phyloP scores from a whole-genome alignment of 2,329 filamentous ascomycete species.

The Pseudofabraea citricarpa region DNA sequence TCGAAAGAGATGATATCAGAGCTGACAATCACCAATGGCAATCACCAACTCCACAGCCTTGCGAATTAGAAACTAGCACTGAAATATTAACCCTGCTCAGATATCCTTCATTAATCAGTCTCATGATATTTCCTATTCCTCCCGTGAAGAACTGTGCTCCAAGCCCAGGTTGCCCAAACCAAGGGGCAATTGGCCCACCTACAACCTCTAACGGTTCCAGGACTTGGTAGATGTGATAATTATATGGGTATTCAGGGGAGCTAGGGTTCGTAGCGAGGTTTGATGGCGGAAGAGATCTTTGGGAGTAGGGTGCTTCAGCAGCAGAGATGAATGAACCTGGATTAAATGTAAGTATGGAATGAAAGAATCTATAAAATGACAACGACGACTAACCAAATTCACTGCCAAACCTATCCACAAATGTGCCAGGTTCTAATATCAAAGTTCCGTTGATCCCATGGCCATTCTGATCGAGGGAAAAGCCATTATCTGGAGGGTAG shows the following conservation, averaged over 20 bases:
- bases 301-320: constrained; percentile 40
- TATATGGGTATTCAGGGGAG: constrained; percentile 34
- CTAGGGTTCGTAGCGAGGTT: constrained; percentile 35
- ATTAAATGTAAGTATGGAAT: neutral
- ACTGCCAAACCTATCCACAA: constrained; percentile 43
- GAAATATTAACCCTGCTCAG: constrained; percentile 25
- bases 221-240: constrained; percentile 45
- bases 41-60: neutral
- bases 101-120: constrained; percentile 29
- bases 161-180: constrained; percentile 46
- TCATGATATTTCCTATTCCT: constrained; percentile 20
- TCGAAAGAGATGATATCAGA: too few species aligned
- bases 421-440: constrained; percentile 34
- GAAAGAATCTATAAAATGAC: neutral
- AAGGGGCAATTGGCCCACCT: constrained; percentile 41
- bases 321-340: constrained; percentile 35
- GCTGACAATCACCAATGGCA: neutral
- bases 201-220: constrained; percentile 33
- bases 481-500: constrained; percentile 40
- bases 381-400: constrained; percentile 28
- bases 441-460: constrained; percentile 36
- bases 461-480: constrained; percentile 30
- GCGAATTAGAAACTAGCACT: neutral
- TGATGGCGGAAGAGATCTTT: constrained; percentile 40
- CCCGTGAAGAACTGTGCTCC: constrained; percentile 30